Evolutionary conservation across 225 moss, liverwort and hornwort species (phyloP).

Genomic region (Bryum argenteum): DNA sequence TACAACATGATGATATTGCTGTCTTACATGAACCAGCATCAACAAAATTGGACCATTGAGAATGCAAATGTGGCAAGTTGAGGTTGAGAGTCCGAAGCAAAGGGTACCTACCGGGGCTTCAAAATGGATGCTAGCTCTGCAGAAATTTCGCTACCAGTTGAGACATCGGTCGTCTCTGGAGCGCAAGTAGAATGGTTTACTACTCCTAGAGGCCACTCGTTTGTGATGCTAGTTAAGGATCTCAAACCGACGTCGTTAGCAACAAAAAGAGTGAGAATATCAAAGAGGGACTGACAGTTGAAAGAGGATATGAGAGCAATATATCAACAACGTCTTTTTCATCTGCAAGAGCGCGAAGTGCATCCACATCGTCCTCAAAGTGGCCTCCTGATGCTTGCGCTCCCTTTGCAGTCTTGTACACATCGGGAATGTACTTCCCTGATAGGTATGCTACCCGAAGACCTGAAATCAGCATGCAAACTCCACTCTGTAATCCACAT

Average conservation of each 20-base stretch:
- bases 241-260: conserved; percentile 17
- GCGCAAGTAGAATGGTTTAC: conserved; percentile 42
- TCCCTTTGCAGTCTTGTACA: conserved; percentile 80
- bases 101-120: conserved; percentile 80
- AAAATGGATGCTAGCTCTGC: conserved; percentile 85
- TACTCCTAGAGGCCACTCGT: conserved; percentile 94
- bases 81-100: conserved; percentile 20
- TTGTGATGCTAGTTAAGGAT: conserved; percentile 78
- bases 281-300: conserved; percentile 16
- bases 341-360: conserved; percentile 88
- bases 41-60: not conserved
- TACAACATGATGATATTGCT: not conserved
- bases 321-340: conserved; percentile 85
- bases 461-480: conserved; percentile 49
- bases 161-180: conserved; percentile 46
- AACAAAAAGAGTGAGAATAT: conserved; percentile 10
- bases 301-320: conserved; percentile 90
- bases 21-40: conserved; percentile 9
- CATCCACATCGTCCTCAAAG: conserved; percentile 97
- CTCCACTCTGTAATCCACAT: not conserved
- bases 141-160: conserved; percentile 60
- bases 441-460: conserved; percentile 85
- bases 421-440: conserved; percentile 64
- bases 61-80: not conserved
- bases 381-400: conserved; percentile 89